Evolutionary conservation across 148 eudicot genomes (phyloP).

Genomic region (Diospyros kaki): DNA sequence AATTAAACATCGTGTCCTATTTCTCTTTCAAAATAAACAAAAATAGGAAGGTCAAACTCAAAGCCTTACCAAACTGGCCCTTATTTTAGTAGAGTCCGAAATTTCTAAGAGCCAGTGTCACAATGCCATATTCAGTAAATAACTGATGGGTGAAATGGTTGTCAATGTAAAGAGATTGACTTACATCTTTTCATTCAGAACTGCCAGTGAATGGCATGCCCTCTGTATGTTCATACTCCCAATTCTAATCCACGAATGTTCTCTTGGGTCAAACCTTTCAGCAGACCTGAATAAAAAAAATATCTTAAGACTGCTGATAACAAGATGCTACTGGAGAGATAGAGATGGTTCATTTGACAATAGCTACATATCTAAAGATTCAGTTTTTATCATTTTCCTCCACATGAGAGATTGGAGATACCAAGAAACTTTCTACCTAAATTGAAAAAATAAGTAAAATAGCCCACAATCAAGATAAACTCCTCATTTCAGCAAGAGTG

Average conservation of each 20-base stretch:
- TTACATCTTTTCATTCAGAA: conserved; percentile 75
- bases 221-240: conserved; percentile 57
- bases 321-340: background rate
- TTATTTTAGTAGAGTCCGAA: background rate
- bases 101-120: background rate
- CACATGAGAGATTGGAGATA: no score
- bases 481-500: no score
- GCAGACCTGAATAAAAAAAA: conserved; percentile 52
- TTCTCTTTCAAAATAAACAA: no score
- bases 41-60: no score
- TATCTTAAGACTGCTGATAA: conserved; percentile 8
- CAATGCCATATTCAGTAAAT: background rate
- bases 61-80: no score
- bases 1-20: no score
- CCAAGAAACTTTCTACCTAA: no score
- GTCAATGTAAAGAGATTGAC: conserved; percentile 12
- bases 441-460: background rate
- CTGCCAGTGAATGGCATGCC: conserved; percentile 61
- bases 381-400: background rate
- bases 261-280: conserved; percentile 92
- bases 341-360: background rate
- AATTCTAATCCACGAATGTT: conserved; percentile 71
- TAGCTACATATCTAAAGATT: background rate
- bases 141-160: background rate
- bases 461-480: background rate